Base-by-base conservation (phyloP, 73 alveolate species). In the Urostyla sp. region DNA sequence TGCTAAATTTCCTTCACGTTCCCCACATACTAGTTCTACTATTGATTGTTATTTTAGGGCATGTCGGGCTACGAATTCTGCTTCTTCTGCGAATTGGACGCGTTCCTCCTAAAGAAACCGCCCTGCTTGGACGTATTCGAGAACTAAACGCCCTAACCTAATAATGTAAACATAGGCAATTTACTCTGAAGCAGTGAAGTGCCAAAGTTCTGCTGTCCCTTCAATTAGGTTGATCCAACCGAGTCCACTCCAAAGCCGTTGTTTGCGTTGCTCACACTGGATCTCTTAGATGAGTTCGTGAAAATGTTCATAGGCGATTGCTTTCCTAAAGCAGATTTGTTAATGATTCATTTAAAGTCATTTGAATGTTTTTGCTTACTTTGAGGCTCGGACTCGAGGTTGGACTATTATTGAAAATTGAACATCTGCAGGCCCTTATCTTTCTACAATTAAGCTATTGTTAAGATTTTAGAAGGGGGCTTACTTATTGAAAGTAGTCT, bases 161-260 rank as follows among this genome's bases (percentile, higher is more conserved):
- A n/a, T n/a, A n/a, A n/a, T n/a, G n/a, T n/a, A n/a, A n/a, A 36
- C 76, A 20, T 59, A 11, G 51, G 10, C 15, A 40, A 11, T 59
- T 34, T 59, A 36, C 34, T 59, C 76, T 34, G 32, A 36, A 59
- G 32, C 76, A 35, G 37, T 55, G 24, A 4, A 27, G 31, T 18
- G 32, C 37, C 35, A 59, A 11, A 35, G 4, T 8, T 32, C 20
- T 10, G 30, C 10, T 11, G 5, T 55, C 2, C 57, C 76, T 32
- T 40, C 53, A 59, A 59, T 35, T 55, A 59, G 32, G 37, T 59
- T 59, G 34, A 35, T 59, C 15, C 32, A 35, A 59, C 37, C 43
- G 44, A 51, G 66, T 7, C 80, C 80, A n/a, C n/a, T n/a, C n/a
- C n/a, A n/a, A n/a, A n/a, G 28, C 80, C 80, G 10, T 31, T 66